Percentiles rank a stretch among this genome's conserved stretches.
Conservation (phyloP, 805 yeast genomes). For the Monosporozyma servazzii region DNA sequence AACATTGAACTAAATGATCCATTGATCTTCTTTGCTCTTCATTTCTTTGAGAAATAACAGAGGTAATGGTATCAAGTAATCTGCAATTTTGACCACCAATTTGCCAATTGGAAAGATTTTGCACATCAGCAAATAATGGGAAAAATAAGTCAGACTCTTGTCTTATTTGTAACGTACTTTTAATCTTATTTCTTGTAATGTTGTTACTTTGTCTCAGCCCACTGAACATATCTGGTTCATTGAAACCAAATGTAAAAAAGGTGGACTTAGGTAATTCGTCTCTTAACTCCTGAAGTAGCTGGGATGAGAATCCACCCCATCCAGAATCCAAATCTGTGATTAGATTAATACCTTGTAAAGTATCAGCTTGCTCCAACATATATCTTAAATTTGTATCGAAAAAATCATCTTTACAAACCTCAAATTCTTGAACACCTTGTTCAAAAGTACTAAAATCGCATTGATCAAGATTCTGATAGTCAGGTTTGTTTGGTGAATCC, state of each 20-base stretch:
- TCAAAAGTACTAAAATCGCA: conserved; percentile 37
- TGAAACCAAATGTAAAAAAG: conserved; percentile 41
- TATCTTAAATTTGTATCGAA: conserved; percentile 52
- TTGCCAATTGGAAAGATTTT: conserved; percentile 22
- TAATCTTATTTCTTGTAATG: conserved; percentile 33
- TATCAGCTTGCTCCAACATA: conserved; percentile 67
- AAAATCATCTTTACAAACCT: conserved; percentile 37
- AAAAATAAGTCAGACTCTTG: conserved; percentile 45
- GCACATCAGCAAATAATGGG: conserved; percentile 37
- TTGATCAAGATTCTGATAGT: conserved; percentile 17
- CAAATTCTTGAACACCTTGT: conserved; percentile 56
- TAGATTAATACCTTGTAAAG: conserved; percentile 59
- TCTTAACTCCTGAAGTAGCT: conserved; percentile 42
- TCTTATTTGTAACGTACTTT: conserved; percentile 38
- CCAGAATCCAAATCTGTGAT: conserved; percentile 64
- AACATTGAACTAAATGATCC: conserved; percentile 14
- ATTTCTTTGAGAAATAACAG: conserved; percentile 14
- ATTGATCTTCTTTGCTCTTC: conserved; percentile 12
- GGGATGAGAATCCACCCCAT: conserved; percentile 73
- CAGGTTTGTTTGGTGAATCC: conserved; percentile 22
- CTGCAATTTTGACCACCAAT: conserved; percentile 17
- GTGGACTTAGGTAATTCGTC: conserved; percentile 57
- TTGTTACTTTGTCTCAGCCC: conserved; percentile 7
- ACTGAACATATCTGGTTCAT: conserved; percentile 21
- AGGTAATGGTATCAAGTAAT: conserved; percentile 20